Evolutionary conservation across 208 protist species (phyloP), one percentile per base, ranked within the genome.

Genomic region (Trichomonas tenax): DNA sequence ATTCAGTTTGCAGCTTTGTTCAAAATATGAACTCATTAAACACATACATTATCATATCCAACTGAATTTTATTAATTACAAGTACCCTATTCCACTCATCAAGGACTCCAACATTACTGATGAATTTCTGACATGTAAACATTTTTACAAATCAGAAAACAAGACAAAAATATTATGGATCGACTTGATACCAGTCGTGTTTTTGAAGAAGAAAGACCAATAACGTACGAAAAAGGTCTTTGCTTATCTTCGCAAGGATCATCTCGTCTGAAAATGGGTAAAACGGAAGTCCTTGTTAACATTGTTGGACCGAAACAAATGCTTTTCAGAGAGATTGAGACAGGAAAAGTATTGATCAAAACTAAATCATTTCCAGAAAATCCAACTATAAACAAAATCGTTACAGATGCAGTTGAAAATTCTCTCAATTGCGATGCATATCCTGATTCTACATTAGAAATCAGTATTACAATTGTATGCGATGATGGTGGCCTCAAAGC

Each of bases 311-410:
- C 86, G 21, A 93, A 93, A 51, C 40, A 93, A 15, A 48, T 23
- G 15, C 0, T 41, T 11, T 93, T 48, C n/a, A 3, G 44, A 17
- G 86, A 93, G 51, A 40, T 93, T 38, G 86, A 93, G 26, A 93
- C 86, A 34, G 44, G 86, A 6, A 41, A 41, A 40, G 34, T 44
- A 51, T 9, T 49, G n/a, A 40, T 93, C 36, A 41, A 51, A 34
- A 44, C 45, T 0, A 93, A 93, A 51, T 48, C 86, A 93, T 93
- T 38, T 51, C 86, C 86, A 93, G 86, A 93, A 51, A 93, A 38
- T 1, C 86, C 41, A 23, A 44, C 41, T 38, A 34, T 93, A 17
- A 93, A 93, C 46, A 44, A 93, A 17, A 93, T 93, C 2, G 44
- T 93, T 38, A 36, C 44, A 26, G 44, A 41, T 38, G 40, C 86